Evolutionary conservation across 1,139 yeast species (phyloP), one percentile per base, ranked within the genome.

Genomic region (Sugiyamaella grinbergsii): DNA sequence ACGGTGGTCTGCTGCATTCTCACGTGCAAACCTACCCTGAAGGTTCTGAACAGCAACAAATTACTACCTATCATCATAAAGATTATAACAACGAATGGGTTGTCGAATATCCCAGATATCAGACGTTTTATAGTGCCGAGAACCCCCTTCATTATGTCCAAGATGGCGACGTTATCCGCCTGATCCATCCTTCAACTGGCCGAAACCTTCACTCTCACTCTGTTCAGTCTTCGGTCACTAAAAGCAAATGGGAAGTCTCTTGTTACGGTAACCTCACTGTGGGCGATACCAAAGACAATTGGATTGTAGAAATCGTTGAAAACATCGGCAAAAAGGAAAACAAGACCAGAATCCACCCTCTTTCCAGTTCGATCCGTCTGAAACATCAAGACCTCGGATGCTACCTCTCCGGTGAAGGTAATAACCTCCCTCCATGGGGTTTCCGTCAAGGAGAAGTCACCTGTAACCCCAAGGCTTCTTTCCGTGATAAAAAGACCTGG

Each of bases 371-470:
- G 1, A 78, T 94, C 72, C 83, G 98, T 70, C 77, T 94, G 62
- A 81, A 75, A 59, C 82, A 82, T 65, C 77, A 76, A 55, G 78
- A 71, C 31, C 66, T 89, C 69, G 83, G 84, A 54, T 94, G 98
- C 74, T 93, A 93, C 70, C 77, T 94, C 63, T 85, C 89, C 56
- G 91, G 90, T 50, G 78, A 94, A 42, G 96, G 96, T 56, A 73
- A 74, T 60, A 70, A 78, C 48, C 79, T 90, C 61, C 99, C 99
- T 41, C 90, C 82, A 51, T 94, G 99, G 99, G 99, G 99, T 57
- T 94, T 89, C 80, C 83, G 94, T 71, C 99, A 94, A 75, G 93
- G 95, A 63, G 99, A 94, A 74, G 94, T 93, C 58, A 85, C 83
- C 4, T 94, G 99, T 72, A 75, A 81, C 67, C 83, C 81, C 61